phyloP scores from a whole-genome alignment of 2,329 filamentous ascomycete genomes.

The Paecilomyces formosus region DNA sequence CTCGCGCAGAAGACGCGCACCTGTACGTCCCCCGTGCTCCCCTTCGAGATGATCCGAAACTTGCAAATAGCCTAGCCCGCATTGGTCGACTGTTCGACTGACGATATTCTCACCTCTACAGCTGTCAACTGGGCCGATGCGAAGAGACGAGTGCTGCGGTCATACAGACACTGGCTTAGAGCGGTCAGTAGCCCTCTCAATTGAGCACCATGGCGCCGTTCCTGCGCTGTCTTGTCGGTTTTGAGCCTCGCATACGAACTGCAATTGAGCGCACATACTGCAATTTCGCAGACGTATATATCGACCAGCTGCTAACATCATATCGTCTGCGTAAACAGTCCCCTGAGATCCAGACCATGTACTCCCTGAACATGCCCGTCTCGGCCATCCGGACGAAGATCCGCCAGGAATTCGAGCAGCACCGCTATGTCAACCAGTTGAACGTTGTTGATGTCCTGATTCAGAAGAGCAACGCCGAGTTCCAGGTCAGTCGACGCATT shows the following conservation, averaged over 20 bases:
- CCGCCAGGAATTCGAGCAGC: constrained; percentile 91
- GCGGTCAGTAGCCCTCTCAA: constrained; percentile 59
- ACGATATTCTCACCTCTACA: constrained; percentile 32
- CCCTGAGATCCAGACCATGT: constrained; percentile 95
- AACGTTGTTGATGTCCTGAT: constrained; percentile 81
- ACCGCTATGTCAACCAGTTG: constrained; percentile 87
- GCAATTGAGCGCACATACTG: background rate
- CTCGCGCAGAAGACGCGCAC: constrained; percentile 74
- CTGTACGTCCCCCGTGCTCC: constrained; percentile 48
- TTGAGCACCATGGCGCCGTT: background rate
- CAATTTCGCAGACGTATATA: background rate
- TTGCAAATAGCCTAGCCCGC: constrained; percentile 15
- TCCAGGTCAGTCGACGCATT: constrained; percentile 59
- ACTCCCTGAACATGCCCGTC: constrained; percentile 82
- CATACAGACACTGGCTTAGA: constrained; percentile 94
- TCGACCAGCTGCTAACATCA: constrained; percentile 7
- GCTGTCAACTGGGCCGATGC: constrained; percentile 87
- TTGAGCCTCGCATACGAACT: background rate
- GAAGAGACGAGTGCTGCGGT: constrained; percentile 73
- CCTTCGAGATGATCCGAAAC: constrained; percentile 13
- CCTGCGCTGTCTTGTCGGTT: background rate
- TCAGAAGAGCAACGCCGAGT: constrained; percentile 86
- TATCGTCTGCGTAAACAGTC: constrained; percentile 52
- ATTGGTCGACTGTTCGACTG: constrained; percentile 18
- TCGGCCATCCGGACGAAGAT: constrained; percentile 86